Percentiles rank a stretch among this genome's conserved stretches.
Conservation (phyloP, 768 basidiomycete species). For the Rhodotorula taiwanensis region DNA sequence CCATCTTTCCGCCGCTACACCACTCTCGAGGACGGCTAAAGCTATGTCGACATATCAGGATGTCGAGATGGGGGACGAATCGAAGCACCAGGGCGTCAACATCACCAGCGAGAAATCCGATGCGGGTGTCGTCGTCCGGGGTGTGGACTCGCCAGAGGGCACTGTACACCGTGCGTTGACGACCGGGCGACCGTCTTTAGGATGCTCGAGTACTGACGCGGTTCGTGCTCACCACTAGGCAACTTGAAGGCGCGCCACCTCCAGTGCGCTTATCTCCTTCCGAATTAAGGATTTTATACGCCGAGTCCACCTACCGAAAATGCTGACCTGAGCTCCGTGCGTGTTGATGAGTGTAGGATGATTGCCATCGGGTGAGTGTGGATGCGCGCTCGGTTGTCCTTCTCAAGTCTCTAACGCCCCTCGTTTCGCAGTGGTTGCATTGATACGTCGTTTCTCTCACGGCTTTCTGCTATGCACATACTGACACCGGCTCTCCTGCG, state of each 20-base stretch:
- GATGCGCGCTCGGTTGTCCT: neutral
- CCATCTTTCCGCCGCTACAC: no score
- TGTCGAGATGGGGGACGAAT: no score
- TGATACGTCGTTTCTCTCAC: neutral
- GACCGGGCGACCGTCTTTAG: neutral
- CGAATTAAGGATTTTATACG: neutral
- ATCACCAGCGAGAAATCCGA: no score
- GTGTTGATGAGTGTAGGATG: neutral
- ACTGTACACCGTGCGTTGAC: constrained; percentile 6
- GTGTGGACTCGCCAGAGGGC: constrained; percentile 6
- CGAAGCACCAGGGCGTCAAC: no score
- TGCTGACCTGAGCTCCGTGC: neutral
- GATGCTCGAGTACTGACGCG: no score
- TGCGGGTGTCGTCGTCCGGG: neutral
- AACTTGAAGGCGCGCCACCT: constrained; percentile 7
- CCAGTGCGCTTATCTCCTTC: neutral
- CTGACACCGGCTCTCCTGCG: no score
- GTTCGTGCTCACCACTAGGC: neutral
- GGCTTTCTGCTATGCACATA: no score
- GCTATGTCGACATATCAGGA: no score
- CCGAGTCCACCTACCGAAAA: neutral
- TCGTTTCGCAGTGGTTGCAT: neutral
- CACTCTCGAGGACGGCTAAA: no score
- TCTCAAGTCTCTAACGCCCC: neutral
- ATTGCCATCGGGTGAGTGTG: neutral